phyloP scores from a whole-genome alignment of 2,329 filamentous ascomycete genomes.

The Zarea fungicola region DNA sequence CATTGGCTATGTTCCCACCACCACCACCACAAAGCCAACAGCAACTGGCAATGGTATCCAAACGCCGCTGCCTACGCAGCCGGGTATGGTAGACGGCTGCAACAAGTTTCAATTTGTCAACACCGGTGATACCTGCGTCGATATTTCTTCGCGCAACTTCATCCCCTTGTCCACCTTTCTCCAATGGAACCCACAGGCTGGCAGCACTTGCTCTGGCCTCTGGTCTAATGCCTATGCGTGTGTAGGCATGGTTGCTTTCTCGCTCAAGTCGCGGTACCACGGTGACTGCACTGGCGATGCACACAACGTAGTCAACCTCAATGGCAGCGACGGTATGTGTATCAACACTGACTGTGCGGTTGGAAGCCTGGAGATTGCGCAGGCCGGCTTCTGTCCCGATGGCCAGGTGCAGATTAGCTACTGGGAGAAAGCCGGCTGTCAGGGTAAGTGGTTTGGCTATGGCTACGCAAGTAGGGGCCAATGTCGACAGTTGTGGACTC shows the following conservation, averaged over 20 bases:
- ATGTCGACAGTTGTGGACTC: not conserved
- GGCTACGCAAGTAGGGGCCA: not conserved
- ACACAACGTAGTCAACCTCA: not conserved
- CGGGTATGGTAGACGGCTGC: conserved; percentile 16
- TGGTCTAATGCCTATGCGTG: conserved; percentile 14
- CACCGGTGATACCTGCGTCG: conserved; percentile 8
- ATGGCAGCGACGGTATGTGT: not conserved
- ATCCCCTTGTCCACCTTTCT: conserved; percentile 10
- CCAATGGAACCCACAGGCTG: conserved; percentile 14
- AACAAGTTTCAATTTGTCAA: conserved; percentile 11
- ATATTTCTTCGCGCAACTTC: not conserved
- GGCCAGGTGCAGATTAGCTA: conserved; percentile 7
- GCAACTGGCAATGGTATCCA: not conserved
- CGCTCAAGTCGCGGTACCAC: conserved; percentile 6
- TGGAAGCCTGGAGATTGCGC: not conserved
- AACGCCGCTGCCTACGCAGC: conserved; percentile 15
- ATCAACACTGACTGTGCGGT: conserved; percentile 12
- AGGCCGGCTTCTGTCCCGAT: not conserved
- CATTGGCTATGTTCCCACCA: not conserved
- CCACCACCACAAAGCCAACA: not conserved
- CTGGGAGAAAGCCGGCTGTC: conserved; percentile 8
- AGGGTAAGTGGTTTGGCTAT: conserved; percentile 7
- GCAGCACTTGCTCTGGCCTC: conserved; percentile 11
- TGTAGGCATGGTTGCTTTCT: conserved; percentile 1
- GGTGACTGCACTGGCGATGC: conserved; percentile 10